These are phyloP conservation scores for Leucoagaricus sp. DNA, from an alignment of 1,284 basidiomycete genomes.

Conservation along the genomic window DNA sequence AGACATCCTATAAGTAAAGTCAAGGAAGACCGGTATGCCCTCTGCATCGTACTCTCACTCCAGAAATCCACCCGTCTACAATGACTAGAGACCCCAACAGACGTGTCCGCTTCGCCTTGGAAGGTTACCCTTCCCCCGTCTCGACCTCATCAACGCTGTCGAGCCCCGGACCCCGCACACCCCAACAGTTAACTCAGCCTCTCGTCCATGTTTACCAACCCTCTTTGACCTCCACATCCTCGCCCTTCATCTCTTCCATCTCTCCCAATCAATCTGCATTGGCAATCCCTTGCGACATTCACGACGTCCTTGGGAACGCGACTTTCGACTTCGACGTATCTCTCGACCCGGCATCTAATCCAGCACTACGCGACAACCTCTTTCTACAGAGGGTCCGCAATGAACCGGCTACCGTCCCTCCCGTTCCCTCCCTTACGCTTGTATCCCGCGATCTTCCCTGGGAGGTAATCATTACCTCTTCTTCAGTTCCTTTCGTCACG, in stretches of 20 bases:
- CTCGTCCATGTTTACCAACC: neutral
- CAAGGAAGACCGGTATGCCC: neutral
- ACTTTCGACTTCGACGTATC: constrained; percentile 11
- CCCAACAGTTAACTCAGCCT: neutral
- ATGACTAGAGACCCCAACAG: constrained; percentile 4
- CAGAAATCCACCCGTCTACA: neutral
- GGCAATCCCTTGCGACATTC: neutral
- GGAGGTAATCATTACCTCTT: constrained; percentile 26
- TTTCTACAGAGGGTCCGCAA: neutral
- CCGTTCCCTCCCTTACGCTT: constrained; percentile 28
- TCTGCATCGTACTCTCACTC: neutral
- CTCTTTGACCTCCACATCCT: neutral
- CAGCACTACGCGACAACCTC: neutral
- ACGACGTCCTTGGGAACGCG: neutral
- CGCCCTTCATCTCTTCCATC: neutral
- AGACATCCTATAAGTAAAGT: neutral
- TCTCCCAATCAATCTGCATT: neutral
- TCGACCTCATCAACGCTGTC: constrained; percentile 5
- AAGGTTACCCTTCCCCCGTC: neutral
- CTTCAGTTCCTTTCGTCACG: constrained; percentile 28
- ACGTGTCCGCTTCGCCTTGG: constrained; percentile 4
- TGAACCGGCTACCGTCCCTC: constrained; percentile 16
- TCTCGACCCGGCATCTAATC: constrained; percentile 1
- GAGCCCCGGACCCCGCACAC: constrained; percentile 7
- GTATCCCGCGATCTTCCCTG: constrained; percentile 27